Evolutionary conservation across 495 filamentous ascomycete genomes (phyloP).

Genomic region (Endocarpon pusillum): DNA sequence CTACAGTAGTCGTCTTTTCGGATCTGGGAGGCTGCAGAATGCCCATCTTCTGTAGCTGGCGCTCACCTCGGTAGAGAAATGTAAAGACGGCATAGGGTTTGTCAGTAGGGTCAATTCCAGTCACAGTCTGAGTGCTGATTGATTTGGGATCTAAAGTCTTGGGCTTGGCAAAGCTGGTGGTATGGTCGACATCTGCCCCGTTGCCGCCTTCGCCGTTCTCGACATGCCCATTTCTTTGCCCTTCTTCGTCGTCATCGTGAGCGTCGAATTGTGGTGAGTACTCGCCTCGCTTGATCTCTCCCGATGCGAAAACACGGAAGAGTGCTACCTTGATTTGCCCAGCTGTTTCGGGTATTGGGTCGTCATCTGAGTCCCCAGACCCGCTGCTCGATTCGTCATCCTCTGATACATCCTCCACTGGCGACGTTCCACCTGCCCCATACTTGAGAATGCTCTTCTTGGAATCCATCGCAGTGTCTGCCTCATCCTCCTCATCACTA

Average conservation of each 20-base stretch:
- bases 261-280: conserved; percentile 98
- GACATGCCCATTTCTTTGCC: conserved; percentile 25
- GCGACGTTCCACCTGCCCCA: conserved; percentile 52
- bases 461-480: conserved; percentile 22
- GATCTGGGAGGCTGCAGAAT: conserved; percentile 48
- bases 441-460: conserved; percentile 55
- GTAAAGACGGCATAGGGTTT: conserved; percentile 95
- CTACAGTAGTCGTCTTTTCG: conserved; percentile 34
- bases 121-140: conserved; percentile 96
- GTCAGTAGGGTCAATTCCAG: conserved; percentile 89
- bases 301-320: conserved; percentile 87
- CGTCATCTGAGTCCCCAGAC: conserved; percentile 53
- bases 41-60: conserved; percentile 90
- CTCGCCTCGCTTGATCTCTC: conserved; percentile 91
- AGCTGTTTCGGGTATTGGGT: conserved; percentile 80
- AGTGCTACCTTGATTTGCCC: conserved; percentile 97
- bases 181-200: conserved; percentile 69
- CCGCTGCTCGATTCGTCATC: conserved; percentile 41
- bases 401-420: conserved; percentile 55
- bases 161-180: conserved; percentile 95
- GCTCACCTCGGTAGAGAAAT: conserved; percentile 91
- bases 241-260: conserved; percentile 77
- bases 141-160: conserved; percentile 93
- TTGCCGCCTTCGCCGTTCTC: conserved; percentile 28
- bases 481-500: conserved; percentile 32